phyloP scores from a whole-genome alignment of 805 yeast species.

The Zygosaccharomyces kombuchaensis region DNA sequence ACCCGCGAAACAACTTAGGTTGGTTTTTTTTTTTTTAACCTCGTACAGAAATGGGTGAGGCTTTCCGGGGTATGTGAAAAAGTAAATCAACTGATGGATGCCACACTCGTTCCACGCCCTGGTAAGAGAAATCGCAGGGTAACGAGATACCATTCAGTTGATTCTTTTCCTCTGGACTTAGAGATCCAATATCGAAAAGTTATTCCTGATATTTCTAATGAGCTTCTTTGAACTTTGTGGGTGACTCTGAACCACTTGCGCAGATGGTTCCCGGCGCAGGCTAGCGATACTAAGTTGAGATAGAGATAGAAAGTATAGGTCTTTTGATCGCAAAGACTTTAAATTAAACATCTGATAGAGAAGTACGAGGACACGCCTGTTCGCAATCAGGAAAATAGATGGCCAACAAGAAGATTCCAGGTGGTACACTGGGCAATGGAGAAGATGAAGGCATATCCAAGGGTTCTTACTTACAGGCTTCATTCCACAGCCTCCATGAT shows the following conservation, averaged over 20 bases:
- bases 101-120: not conserved
- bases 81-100: not conserved
- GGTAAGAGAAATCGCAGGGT: not conserved
- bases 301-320: not conserved
- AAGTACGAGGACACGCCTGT: not conserved
- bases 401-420: not conserved
- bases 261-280: not conserved
- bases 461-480: slow-evolving; percentile 27
- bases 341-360: not conserved
- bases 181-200: not conserved
- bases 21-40: not conserved
- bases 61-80: not conserved
- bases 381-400: not conserved
- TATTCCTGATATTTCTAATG: not conserved
- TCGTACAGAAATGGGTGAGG: not conserved
- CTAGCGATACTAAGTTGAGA: not conserved
- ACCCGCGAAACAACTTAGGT: not conserved
- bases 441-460: slow-evolving; percentile 14
- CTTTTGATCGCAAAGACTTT: not conserved
- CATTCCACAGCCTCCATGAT: slow-evolving; percentile 22
- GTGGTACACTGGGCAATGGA: not conserved
- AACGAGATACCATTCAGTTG: not conserved
- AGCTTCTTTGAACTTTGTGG: not conserved
- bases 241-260: not conserved
- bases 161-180: not conserved